Conservation (phyloP, 441 rosid genomes). For the Populus hybrid region DNA sequence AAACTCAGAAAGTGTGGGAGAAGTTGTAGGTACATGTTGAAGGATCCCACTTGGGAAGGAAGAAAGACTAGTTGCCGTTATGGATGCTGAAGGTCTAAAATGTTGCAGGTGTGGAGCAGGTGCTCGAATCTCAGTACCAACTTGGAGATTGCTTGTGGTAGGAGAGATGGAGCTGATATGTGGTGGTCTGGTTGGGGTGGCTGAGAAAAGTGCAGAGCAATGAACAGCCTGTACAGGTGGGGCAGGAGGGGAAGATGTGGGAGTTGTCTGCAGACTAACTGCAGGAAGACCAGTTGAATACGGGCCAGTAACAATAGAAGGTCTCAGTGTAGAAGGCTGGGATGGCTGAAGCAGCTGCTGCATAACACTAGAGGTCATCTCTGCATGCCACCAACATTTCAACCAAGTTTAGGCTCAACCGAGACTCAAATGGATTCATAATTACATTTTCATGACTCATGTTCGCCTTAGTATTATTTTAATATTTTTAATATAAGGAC, state of each 20-base stretch:
- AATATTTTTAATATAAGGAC: neutral
- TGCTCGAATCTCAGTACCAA: conserved; percentile 43
- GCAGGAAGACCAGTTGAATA: conserved; percentile 23
- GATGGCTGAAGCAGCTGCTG: conserved; percentile 50
- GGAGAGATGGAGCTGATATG: conserved; percentile 38
- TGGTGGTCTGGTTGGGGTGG: conserved; percentile 47
- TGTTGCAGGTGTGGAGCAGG: conserved; percentile 64
- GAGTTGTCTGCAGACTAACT: conserved; percentile 22
- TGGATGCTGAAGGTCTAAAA: conserved; percentile 39
- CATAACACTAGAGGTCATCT: conserved; percentile 26
- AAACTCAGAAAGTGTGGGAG: conserved; percentile 5
- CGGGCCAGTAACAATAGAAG: conserved; percentile 24
- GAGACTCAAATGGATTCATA: neutral
- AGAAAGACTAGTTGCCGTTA: neutral
- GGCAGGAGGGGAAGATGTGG: conserved; percentile 15
- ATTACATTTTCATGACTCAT: neutral
- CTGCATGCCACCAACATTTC: conserved; percentile 33
- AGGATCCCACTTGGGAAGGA: conserved; percentile 14
- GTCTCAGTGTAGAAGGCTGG: conserved; percentile 33
- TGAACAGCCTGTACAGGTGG: conserved; percentile 29
- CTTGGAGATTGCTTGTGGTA: conserved; percentile 40
- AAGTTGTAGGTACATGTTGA: conserved; percentile 25
- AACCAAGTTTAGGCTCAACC: neutral
- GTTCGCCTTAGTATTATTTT: neutral
- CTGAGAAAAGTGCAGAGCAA: conserved; percentile 21